Base-by-base conservation (phyloP, 2,329 filamentous ascomycete genomes). In the Ophioceras dolichostomum region DNA sequence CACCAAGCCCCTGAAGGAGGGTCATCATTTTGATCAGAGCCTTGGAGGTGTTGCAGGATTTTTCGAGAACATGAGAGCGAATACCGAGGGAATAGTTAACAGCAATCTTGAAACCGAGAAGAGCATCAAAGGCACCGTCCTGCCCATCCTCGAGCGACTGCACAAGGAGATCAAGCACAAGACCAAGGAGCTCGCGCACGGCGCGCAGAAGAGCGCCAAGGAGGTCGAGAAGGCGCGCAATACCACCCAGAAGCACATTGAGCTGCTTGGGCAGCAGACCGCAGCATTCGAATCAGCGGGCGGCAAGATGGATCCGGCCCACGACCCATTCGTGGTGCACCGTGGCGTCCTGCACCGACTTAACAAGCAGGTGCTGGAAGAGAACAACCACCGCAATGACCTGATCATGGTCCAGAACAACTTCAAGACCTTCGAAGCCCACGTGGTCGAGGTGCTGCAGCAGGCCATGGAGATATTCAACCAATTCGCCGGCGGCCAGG, bases 121-220 rank as follows among this genome's bases (percentile, higher is more conserved):
- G 67, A 84, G 78, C 48, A 71, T 98, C 47, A 94, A 89, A 61
- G 80, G 79, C 41, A 79, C 79, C 12, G 83, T 96, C 21, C 69
- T 94, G 16, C 91, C 89, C 27, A 79, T 89, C 45, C 79, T 98
- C 53, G 85, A 93, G 50, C 82, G 87, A 37, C 69, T 98, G 34
- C 88, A 96, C 65, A 80, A 85, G 57, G 91, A 96, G 58, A 91
- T 98, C 68, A 98, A 96, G 72, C 79, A 83, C 64, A 96, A 96
- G 67, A 71, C 76, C 45, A 96, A 96, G 67, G 88, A 95, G 61
- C 72, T 98, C 35, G 70, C 74, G 31, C 71, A 77, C 43, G 88
- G 89, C 8, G 85, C 83, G 17, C 73, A 78, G 43, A 94, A 93
- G 67, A 75, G 79, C 13, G 77, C 83, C 47, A 98, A 96, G 65